Percentiles rank a stretch among this genome's conserved stretches.
phyloP scores from a whole-genome alignment of 305 asterid species.

The Fraxinus latifolia region DNA sequence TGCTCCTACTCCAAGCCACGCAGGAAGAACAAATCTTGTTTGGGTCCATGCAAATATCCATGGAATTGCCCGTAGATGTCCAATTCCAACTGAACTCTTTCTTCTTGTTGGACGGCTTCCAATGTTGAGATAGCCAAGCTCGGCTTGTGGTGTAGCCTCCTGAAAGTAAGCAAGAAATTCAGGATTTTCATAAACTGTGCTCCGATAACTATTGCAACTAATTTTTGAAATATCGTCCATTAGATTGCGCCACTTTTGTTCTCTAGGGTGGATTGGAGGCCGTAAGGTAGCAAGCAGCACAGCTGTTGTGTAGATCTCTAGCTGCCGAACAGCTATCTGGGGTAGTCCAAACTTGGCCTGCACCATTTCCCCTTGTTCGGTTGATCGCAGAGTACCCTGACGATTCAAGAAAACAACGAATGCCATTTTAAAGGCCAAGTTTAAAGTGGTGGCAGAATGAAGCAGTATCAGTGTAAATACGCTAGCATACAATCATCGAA shows the following conservation, averaged over 20 bases:
- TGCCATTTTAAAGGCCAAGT: background rate
- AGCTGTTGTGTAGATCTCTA: constrained; percentile 91
- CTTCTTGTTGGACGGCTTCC: constrained; percentile 94
- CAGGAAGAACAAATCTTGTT: constrained; percentile 88
- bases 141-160: constrained; percentile 97
- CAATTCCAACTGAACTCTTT: constrained; percentile 65
- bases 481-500: background rate
- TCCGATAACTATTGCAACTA: constrained; percentile 68
- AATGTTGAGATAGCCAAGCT: constrained; percentile 88
- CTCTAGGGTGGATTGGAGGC: constrained; percentile 84
- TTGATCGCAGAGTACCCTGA: constrained; percentile 89
- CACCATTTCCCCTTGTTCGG: constrained; percentile 99
- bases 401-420: constrained; percentile 19
- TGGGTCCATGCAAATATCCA: constrained; percentile 99
- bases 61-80: constrained; percentile 88
- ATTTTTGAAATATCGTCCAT: constrained; percentile 91
- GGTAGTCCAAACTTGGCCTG: constrained; percentile 96
- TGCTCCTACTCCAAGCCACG: constrained; percentile 99
- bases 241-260: constrained; percentile 80
- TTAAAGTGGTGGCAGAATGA: background rate
- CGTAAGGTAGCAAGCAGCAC: constrained; percentile 87
- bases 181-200: constrained; percentile 81
- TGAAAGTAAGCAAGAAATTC: constrained; percentile 86
- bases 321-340: constrained; percentile 84
- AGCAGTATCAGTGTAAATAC: background rate